phyloP scores from a whole-genome alignment of 371 early-diverging fungal species.

The Rhizopus sp. region DNA sequence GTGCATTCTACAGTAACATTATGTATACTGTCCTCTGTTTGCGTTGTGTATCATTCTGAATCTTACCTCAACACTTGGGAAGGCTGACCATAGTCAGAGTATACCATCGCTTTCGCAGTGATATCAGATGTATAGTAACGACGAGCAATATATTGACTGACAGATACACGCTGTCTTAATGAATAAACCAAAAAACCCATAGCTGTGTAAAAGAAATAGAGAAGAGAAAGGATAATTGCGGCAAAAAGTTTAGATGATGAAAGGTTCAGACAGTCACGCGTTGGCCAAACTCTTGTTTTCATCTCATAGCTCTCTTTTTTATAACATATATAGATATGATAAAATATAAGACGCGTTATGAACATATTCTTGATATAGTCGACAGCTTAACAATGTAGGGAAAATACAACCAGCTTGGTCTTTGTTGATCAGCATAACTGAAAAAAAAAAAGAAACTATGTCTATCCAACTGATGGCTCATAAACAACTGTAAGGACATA shows the following conservation, averaged over 20 bases:
- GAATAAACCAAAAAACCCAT: conserved; percentile 24
- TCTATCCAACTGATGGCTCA: too few species aligned
- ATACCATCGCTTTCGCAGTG: conserved; percentile 58
- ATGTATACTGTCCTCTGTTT: background rate
- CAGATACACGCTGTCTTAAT: conserved; percentile 6
- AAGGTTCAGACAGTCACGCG: background rate
- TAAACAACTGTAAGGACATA: too few species aligned
- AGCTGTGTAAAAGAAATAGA: conserved; percentile 1
- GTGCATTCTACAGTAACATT: conserved; percentile 37
- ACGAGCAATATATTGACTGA: background rate
- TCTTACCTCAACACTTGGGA: conserved; percentile 57
- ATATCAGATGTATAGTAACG: conserved; percentile 39
- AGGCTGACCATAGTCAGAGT: conserved; percentile 55
- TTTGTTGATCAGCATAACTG: too few species aligned
- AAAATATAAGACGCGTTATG: too few species aligned
- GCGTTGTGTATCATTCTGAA: background rate
- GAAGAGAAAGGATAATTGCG: conserved; percentile 3
- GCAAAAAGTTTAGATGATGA: conserved; percentile 1
- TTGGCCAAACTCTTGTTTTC: too few species aligned
- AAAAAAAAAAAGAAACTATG: too few species aligned
- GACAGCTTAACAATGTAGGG: too few species aligned
- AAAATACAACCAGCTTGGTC: too few species aligned
- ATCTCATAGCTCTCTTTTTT: too few species aligned
- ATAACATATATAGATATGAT: too few species aligned
- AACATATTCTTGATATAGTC: too few species aligned